Evolutionary conservation across 2,329 filamentous ascomycete species (phyloP).

Genomic region (Zymoseptoria crescenta): DNA sequence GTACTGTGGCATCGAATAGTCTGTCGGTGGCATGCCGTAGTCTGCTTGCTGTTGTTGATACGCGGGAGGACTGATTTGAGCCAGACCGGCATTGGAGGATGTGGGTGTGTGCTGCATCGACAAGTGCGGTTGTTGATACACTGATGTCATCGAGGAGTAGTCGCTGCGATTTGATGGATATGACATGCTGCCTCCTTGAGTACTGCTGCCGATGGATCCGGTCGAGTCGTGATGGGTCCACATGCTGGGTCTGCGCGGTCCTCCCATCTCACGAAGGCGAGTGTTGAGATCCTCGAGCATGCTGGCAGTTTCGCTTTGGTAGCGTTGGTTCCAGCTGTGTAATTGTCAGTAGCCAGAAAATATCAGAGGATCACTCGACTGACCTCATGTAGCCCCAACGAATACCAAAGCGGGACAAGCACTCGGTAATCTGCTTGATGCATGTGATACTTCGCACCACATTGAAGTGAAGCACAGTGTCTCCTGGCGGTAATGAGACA

Average conservation of each 20-base stretch:
- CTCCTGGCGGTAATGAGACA: constrained; percentile 23
- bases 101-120: constrained; percentile 8
- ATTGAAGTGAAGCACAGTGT: constrained; percentile 27
- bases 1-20: constrained; percentile 5
- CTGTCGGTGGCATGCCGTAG: constrained; percentile 4
- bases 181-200: constrained; percentile 14
- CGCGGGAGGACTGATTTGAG: constrained; percentile 15
- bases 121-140: constrained; percentile 3
- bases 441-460: constrained; percentile 37
- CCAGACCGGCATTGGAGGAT: constrained; percentile 6
- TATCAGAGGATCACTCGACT: not conserved
- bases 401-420: constrained; percentile 39
- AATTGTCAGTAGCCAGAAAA: constrained; percentile 2
- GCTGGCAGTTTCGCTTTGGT: constrained; percentile 37
- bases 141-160: constrained; percentile 1
- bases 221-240: constrained; percentile 22
- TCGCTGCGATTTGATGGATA: constrained; percentile 16
- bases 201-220: constrained; percentile 20
- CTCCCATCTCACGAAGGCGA: constrained; percentile 30
- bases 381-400: constrained; percentile 42
- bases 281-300: constrained; percentile 37
- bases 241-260: constrained; percentile 20
- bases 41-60: constrained; percentile 8
- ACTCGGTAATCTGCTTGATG: constrained; percentile 41
- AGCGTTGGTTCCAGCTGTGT: constrained; percentile 40